Conservation (phyloP, 495 filamentous ascomycete species). For the Talaromyces ruber region DNA sequence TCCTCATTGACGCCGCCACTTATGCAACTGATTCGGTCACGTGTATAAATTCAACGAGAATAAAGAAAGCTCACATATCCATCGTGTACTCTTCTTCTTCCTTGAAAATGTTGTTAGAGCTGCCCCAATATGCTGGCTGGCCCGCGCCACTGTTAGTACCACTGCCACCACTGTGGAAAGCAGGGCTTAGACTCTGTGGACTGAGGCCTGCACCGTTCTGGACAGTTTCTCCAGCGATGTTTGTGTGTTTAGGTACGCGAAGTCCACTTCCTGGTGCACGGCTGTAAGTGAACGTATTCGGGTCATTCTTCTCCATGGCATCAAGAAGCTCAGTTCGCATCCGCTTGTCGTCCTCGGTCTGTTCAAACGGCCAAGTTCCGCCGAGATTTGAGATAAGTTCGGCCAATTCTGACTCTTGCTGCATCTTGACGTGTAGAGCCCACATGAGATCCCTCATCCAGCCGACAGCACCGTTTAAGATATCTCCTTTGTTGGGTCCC, state of each 20-base stretch:
- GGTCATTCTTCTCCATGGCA: constrained; percentile 69
- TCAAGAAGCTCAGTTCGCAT: constrained; percentile 90
- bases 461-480: constrained; percentile 91
- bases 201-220: constrained; percentile 39
- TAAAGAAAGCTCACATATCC: constrained; percentile 44
- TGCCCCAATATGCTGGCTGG: constrained; percentile 62
- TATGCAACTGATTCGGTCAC: constrained; percentile 4
- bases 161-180: constrained; percentile 50
- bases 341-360: constrained; percentile 84
- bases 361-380: constrained; percentile 67
- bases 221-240: constrained; percentile 72
- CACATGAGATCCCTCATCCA: constrained; percentile 99
- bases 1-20: neutral
- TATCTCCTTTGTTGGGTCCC: constrained; percentile 97
- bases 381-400: constrained; percentile 64
- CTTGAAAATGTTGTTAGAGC: constrained; percentile 67
- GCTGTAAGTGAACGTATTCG: constrained; percentile 68
- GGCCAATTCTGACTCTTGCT: constrained; percentile 78
- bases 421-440: constrained; percentile 76
- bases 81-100: constrained; percentile 87
- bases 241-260: constrained; percentile 87
- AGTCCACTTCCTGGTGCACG: constrained; percentile 77
- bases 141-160: constrained; percentile 42
- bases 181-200: constrained; percentile 64
- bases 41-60: neutral